Conservation (phyloP, 129 eudicot species). For the Ambrosia artemisiifolia region DNA sequence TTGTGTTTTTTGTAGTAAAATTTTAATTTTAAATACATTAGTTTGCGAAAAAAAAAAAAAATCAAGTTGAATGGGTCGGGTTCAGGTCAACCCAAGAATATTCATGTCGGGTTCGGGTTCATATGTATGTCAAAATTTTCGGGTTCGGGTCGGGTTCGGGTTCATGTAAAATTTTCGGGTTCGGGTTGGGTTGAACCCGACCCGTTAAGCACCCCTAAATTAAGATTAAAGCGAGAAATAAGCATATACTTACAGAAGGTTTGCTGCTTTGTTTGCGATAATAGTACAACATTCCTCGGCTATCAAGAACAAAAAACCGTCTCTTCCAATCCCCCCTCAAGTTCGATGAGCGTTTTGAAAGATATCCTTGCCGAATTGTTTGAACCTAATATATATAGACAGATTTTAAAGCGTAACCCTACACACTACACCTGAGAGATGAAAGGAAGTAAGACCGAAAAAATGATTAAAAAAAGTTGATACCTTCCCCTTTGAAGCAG, state of each 20-base stretch:
- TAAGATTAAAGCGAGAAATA: neutral
- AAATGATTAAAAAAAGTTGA: neutral
- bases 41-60: too few relatives aligned
- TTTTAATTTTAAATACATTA: too few relatives aligned
- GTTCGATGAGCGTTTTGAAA: slow-evolving; percentile 83
- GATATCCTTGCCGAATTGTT: slow-evolving; percentile 94
- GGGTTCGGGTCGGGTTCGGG: too few relatives aligned
- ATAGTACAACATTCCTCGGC: slow-evolving; percentile 90
- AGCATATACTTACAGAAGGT: slow-evolving; percentile 62
- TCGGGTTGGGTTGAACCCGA: too few relatives aligned
- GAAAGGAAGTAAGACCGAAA: neutral
- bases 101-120: too few relatives aligned
- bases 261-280: slow-evolving; percentile 82
- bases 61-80: too few relatives aligned
- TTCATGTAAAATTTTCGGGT: too few relatives aligned
- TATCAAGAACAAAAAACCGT: slow-evolving; percentile 94
- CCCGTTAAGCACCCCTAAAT: too few relatives aligned
- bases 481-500: slow-evolving; percentile 94
- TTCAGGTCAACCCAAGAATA: too few relatives aligned
- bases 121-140: too few relatives aligned
- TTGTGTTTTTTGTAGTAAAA: too few relatives aligned
- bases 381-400: slow-evolving; percentile 56
- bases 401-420: neutral
- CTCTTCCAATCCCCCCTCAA: slow-evolving; percentile 95
- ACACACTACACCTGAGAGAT: neutral